These are phyloP conservation scores for Allium fistulosum DNA, from an alignment of 106 monocot species.

Conservation along the genomic window DNA sequence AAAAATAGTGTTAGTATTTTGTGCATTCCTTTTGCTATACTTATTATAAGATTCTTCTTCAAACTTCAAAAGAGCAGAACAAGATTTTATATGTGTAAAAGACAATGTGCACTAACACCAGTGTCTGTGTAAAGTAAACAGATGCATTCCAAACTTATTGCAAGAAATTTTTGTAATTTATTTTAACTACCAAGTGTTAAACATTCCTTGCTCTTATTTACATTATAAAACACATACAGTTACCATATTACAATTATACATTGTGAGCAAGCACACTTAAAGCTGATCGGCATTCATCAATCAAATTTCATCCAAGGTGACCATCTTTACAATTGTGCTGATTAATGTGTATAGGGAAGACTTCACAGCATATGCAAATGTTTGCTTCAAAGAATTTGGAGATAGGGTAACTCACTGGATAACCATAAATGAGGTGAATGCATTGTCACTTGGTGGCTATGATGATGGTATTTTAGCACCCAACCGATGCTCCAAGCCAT, in stretches of 20 bases:
- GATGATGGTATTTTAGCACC: constrained; percentile 14
- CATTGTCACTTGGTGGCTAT: constrained; percentile 12
- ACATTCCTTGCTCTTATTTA: too few relatives aligned
- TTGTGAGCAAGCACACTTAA: too few relatives aligned
- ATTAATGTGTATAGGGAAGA: constrained; percentile 29
- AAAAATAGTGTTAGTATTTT: constrained; percentile 48
- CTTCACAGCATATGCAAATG: constrained; percentile 53
- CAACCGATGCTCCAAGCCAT: constrained; percentile 20
- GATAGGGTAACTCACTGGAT: constrained; percentile 24
- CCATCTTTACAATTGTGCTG: neutral
- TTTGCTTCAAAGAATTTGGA: constrained; percentile 41
- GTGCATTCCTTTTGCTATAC: neutral
- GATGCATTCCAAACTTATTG: too few relatives aligned
- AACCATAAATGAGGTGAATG: constrained; percentile 21
- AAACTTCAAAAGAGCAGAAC: neutral
- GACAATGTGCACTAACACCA: neutral
- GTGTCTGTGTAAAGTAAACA: neutral
- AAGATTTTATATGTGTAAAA: neutral
- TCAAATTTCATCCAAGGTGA: too few relatives aligned
- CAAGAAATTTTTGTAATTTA: too few relatives aligned
- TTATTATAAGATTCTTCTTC: neutral
- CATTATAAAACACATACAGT: too few relatives aligned
- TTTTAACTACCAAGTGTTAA: too few relatives aligned
- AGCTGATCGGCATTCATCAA: too few relatives aligned
- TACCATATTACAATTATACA: too few relatives aligned